Evolutionary conservation across 257 asterid species (phyloP).

Genomic region (Solanum habrochaites): DNA sequence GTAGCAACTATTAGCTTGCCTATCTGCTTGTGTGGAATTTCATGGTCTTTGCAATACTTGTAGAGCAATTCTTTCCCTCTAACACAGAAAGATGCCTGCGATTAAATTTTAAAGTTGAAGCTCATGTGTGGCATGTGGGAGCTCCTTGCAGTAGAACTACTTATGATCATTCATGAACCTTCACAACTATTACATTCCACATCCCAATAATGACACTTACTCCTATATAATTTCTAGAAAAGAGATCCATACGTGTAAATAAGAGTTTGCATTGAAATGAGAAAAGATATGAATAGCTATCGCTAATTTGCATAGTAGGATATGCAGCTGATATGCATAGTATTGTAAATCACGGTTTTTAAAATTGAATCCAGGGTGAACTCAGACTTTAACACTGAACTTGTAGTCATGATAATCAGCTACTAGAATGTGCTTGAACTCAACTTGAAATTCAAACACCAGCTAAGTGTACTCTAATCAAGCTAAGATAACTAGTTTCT

Average conservation of each 20-base stretch:
- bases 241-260: not conserved
- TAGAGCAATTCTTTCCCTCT: slow-evolving; percentile 65
- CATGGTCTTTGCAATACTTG: slow-evolving; percentile 49
- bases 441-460: not conserved
- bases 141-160: not conserved
- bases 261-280: not conserved
- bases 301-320: not conserved
- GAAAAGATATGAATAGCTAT: not conserved
- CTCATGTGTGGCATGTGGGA: not conserved
- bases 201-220: not conserved
- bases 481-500: not conserved
- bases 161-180: not conserved
- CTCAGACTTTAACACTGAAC: not conserved
- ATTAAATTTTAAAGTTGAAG: not conserved
- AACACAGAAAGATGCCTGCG: slow-evolving; percentile 60
- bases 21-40: slow-evolving; percentile 56
- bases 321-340: not conserved
- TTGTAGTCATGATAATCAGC: not conserved
- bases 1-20: slow-evolving; percentile 94
- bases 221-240: not conserved
- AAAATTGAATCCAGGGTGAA: not conserved
- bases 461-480: not conserved
- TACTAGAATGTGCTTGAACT: not conserved
- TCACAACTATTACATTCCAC: not conserved
- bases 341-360: not conserved